Evolutionary conservation across 108 stramenopile genomes (phyloP).

Genomic region (Aurantiochytrium sp.): DNA sequence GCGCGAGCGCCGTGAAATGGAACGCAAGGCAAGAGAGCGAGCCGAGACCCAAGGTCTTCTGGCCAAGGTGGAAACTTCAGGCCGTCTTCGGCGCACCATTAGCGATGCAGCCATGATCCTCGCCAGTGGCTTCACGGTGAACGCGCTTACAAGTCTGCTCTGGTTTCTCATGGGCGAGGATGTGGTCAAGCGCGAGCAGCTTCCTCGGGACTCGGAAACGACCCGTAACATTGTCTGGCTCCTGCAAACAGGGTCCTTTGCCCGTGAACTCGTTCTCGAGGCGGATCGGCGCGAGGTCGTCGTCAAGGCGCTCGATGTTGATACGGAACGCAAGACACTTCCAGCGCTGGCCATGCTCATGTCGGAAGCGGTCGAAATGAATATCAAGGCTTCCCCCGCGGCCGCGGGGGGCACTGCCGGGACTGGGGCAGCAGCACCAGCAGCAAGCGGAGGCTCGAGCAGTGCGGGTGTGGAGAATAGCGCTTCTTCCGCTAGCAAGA

Average conservation of each 20-base stretch:
- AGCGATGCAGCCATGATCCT: slow-evolving; percentile 8
- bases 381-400: background rate
- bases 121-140: background rate
- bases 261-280: background rate
- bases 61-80: background rate
- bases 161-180: slow-evolving; percentile 7
- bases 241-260: background rate
- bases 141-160: background rate
- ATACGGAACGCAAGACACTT: background rate
- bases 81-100: background rate
- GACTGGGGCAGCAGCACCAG: background rate
- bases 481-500: background rate
- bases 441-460: no score
- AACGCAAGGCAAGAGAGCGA: background rate
- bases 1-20: background rate
- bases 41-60: background rate
- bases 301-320: background rate
- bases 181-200: background rate
- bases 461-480: no score
- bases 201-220: background rate
- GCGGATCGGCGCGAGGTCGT: background rate
- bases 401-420: background rate
- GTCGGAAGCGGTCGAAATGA: background rate
- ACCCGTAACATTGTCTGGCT: background rate
- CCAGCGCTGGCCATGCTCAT: background rate